phyloP scores from a whole-genome alignment of 805 yeast species.

The Wickerhamomyces rabaulensis region DNA sequence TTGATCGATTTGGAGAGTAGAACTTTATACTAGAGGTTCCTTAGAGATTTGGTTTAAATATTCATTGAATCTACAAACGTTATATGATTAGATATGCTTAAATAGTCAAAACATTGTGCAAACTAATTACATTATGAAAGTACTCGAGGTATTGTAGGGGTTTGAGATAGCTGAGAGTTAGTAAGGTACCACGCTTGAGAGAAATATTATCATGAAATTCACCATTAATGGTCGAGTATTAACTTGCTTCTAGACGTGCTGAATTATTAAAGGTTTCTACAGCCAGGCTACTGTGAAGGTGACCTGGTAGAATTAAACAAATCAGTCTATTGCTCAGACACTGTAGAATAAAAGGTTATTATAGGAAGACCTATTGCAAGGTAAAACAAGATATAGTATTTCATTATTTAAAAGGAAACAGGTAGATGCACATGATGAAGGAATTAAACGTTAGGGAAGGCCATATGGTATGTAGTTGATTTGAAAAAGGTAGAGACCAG shows the following conservation, averaged over 20 bases:
- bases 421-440: neutral
- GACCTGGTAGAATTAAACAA: no score
- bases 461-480: neutral
- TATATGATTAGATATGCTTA: neutral
- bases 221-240: no score
- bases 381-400: neutral
- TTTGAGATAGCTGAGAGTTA: no score
- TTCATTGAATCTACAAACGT: neutral
- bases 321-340: no score
- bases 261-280: no score
- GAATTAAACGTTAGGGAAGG: neutral
- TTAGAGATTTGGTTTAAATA: neutral
- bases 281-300: no score
- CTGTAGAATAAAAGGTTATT: no score
- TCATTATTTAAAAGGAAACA: neutral
- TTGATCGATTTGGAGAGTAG: slow-evolving; percentile 63
- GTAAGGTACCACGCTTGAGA: no score
- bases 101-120: neutral
- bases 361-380: neutral
- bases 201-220: no score
- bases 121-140: neutral
- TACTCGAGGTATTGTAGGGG: neutral
- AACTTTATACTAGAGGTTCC: slow-evolving; percentile 29
- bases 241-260: no score
- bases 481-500: neutral